These are phyloP conservation scores for Hypoxylon sp. DNA, from an alignment of 2,329 filamentous ascomycete genomes.

Conservation along the genomic window DNA sequence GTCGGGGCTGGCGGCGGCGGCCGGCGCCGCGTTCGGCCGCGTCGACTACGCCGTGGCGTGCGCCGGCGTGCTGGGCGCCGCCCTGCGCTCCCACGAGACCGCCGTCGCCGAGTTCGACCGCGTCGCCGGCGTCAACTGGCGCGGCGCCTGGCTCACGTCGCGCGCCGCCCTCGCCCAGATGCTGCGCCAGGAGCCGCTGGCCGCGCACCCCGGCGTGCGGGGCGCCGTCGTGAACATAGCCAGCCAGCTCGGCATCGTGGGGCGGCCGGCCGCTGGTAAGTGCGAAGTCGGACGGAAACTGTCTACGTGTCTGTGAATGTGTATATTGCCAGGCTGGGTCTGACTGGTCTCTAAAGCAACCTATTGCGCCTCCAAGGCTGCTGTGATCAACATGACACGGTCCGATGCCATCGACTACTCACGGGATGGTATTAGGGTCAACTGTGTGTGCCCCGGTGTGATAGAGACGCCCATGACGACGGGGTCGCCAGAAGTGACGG, in stretches of 20 bases:
- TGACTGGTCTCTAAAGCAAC: constrained; percentile 49
- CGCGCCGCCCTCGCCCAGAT: constrained; percentile 55
- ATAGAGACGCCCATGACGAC: constrained; percentile 58
- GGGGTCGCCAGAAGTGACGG: constrained; percentile 48
- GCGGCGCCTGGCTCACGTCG: constrained; percentile 57
- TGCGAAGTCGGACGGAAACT: constrained; percentile 8
- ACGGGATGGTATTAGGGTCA: constrained; percentile 48
- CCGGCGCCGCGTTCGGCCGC: constrained; percentile 50
- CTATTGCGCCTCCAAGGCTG: constrained; percentile 66
- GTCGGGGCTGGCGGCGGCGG: constrained; percentile 47
- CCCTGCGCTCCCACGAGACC: constrained; percentile 56
- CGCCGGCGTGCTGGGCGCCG: constrained; percentile 58
- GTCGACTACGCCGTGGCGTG: constrained; percentile 66
- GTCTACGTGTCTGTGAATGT: too few species aligned
- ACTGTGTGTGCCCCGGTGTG: constrained; percentile 52
- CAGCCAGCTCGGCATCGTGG: constrained; percentile 60
- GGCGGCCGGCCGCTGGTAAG: constrained; percentile 54
- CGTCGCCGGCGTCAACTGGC: constrained; percentile 64
- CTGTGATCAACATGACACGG: constrained; percentile 64
- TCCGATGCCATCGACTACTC: constrained; percentile 66
- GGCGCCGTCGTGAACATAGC: constrained; percentile 62
- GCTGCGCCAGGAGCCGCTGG: constrained; percentile 54
- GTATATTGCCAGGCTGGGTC: background rate
- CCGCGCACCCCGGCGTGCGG: constrained; percentile 50
- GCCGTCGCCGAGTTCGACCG: constrained; percentile 57